These are phyloP conservation scores for Tulasnella sp. DNA, from an alignment of 768 basidiomycete species.

Conservation along the genomic window DNA sequence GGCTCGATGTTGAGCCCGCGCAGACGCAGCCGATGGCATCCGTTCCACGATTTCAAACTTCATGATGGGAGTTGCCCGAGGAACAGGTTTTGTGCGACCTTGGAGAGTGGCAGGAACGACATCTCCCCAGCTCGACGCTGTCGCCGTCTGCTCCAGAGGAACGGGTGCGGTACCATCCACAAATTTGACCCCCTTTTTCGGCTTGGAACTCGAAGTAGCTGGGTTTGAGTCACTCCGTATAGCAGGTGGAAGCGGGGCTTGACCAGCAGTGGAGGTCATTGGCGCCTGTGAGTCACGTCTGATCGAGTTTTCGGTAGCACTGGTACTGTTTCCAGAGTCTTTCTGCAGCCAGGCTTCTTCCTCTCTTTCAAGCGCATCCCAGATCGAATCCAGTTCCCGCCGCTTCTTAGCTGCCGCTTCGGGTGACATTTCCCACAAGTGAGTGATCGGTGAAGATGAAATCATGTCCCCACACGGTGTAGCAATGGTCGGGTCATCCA, in stretches of 20 bases:
- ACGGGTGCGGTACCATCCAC: conserved; percentile 2
- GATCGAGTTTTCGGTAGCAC: background rate
- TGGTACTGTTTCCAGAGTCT: background rate
- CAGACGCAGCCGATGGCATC: background rate
- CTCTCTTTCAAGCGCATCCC: background rate
- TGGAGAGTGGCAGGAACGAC: conserved; percentile 7
- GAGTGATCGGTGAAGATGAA: background rate
- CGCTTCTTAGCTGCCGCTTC: background rate
- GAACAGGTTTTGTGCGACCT: background rate
- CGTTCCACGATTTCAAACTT: conserved; percentile 6
- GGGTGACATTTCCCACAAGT: conserved; percentile 6
- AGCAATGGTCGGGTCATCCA: background rate
- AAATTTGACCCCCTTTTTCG: conserved; percentile 6
- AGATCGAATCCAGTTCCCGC: background rate
- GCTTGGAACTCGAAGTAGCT: background rate
- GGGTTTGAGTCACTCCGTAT: background rate
- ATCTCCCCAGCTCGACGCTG: conserved; percentile 2
- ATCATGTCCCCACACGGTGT: background rate
- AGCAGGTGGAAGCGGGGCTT: too few species aligned
- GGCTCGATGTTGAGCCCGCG: background rate
- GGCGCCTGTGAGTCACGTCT: background rate
- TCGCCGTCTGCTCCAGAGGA: background rate
- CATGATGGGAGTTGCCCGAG: conserved; percentile 2
- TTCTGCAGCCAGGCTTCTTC: background rate
- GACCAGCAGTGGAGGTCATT: background rate